These are phyloP conservation scores for Coelastrella sp. DNA, from an alignment of 139 green algal genomes.

Conservation along the genomic window DNA sequence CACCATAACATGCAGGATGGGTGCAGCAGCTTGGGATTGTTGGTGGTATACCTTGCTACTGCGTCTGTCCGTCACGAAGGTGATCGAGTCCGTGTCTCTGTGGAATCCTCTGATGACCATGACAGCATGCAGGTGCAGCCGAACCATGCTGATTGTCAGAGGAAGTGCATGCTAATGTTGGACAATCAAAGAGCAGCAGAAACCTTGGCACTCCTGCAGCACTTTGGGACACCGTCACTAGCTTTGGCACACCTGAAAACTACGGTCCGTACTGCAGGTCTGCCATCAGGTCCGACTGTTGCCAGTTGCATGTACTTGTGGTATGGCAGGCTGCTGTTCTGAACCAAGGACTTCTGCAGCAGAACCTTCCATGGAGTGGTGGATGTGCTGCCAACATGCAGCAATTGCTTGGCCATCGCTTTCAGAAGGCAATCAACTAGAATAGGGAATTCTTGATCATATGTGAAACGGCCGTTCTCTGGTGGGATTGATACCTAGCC, in stretches of 20 bases:
- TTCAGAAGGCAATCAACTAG: too few species aligned
- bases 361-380: constrained; percentile 38
- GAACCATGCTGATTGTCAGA: too few species aligned
- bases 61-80: constrained; percentile 77
- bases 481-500: background rate
- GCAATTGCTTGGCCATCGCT: background rate
- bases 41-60: constrained; percentile 66
- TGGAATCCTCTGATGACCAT: constrained; percentile 75
- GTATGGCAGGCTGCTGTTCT: constrained; percentile 47
- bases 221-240: too few species aligned
- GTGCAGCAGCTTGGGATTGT: too few species aligned
- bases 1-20: too few species aligned
- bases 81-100: constrained; percentile 61
- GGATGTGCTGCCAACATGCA: background rate
- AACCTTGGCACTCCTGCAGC: too few species aligned
- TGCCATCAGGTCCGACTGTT: constrained; percentile 74
- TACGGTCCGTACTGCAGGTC: constrained; percentile 81
- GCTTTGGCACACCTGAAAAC: constrained; percentile 78
- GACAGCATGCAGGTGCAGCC: too few species aligned
- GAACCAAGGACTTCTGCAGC: constrained; percentile 36
- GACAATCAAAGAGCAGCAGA: too few species aligned
- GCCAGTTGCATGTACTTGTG: constrained; percentile 82
- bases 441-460: too few species aligned
- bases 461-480: too few species aligned
- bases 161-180: too few species aligned